phyloP scores from a whole-genome alignment of 106 monocot species.

The Dioscorea alata region DNA sequence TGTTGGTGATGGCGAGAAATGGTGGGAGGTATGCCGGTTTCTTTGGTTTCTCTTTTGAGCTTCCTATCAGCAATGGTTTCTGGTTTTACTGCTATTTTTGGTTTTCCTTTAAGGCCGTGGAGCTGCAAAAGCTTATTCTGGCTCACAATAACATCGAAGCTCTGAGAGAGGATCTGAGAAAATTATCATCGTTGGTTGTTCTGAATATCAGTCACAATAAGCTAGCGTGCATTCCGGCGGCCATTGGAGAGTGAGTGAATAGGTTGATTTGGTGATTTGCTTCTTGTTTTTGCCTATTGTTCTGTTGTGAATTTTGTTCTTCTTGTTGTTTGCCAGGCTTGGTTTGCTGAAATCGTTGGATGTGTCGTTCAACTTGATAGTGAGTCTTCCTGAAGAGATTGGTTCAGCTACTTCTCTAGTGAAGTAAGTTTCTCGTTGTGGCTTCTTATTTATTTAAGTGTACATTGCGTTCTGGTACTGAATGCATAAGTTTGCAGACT shows the following conservation, averaged over 20 bases:
- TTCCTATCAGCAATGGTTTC: too few species aligned
- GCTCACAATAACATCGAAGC: slow-evolving; percentile 89
- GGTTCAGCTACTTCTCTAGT: slow-evolving; percentile 67
- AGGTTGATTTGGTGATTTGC: not conserved
- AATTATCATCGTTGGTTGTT: slow-evolving; percentile 56
- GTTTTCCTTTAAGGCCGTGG: slow-evolving; percentile 46
- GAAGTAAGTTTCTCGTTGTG: slow-evolving; percentile 45
- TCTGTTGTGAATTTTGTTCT: too few species aligned
- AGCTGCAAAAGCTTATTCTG: slow-evolving; percentile 87
- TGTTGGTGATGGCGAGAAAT: slow-evolving; percentile 74
- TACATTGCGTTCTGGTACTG: not conserved
- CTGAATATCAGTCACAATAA: slow-evolving; percentile 94
- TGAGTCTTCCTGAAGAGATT: slow-evolving; percentile 69
- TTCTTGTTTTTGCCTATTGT: not conserved
- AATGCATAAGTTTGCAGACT: not conserved
- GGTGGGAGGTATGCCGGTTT: slow-evolving; percentile 85
- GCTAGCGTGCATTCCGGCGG: slow-evolving; percentile 59
- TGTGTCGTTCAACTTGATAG: slow-evolving; percentile 75
- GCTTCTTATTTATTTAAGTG: not conserved
- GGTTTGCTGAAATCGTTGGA: slow-evolving; percentile 75
- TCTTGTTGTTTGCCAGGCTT: slow-evolving; percentile 47
- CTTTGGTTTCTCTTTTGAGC: not conserved
- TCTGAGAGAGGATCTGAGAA: slow-evolving; percentile 68
- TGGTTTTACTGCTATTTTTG: slow-evolving; percentile 10
- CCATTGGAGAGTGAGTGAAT: slow-evolving; percentile 82